Conservation (phyloP, 352 stramenopile species). For the Globisporangium cystogenes region DNA sequence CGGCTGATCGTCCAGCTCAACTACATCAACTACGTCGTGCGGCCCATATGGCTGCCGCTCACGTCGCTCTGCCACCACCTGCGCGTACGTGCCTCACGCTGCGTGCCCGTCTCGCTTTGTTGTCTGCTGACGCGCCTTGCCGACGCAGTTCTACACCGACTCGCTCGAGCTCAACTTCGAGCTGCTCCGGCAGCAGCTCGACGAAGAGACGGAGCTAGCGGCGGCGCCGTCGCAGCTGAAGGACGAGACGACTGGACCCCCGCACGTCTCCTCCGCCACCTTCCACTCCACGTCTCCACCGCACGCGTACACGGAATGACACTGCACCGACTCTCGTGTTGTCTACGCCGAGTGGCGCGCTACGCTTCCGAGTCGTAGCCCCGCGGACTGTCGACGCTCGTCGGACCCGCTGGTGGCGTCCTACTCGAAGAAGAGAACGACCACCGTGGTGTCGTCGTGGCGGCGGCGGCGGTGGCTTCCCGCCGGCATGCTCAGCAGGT, state of each 20-base stretch:
- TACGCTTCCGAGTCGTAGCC: neutral
- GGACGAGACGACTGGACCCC: too few species aligned
- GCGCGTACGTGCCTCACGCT: slow-evolving; percentile 31
- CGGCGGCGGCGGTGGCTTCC: slow-evolving; percentile 78
- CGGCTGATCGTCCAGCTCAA: slow-evolving; percentile 66
- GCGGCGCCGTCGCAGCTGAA: too few species aligned
- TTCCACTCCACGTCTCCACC: too few species aligned
- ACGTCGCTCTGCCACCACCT: slow-evolving; percentile 38
- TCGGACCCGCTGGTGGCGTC: neutral
- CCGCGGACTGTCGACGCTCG: neutral
- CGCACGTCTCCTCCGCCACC: too few species aligned
- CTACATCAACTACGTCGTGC: slow-evolving; percentile 73
- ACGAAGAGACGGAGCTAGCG: slow-evolving; percentile 18
- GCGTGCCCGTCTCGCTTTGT: neutral
- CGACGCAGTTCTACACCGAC: slow-evolving; percentile 51
- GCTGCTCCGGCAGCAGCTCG: slow-evolving; percentile 31
- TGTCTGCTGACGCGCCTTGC: neutral
- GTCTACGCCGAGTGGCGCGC: neutral
- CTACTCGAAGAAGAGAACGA: slow-evolving; percentile 88
- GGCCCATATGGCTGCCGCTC: slow-evolving; percentile 60
- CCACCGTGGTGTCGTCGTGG: slow-evolving; percentile 92
- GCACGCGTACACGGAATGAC: neutral
- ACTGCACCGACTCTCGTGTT: neutral
- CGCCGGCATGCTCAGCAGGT: slow-evolving; percentile 76
- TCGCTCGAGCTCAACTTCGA: slow-evolving; percentile 69